These are phyloP conservation scores for Penicilliopsis zonata DNA, from an alignment of 495 filamentous ascomycete genomes.

Conservation along the genomic window DNA sequence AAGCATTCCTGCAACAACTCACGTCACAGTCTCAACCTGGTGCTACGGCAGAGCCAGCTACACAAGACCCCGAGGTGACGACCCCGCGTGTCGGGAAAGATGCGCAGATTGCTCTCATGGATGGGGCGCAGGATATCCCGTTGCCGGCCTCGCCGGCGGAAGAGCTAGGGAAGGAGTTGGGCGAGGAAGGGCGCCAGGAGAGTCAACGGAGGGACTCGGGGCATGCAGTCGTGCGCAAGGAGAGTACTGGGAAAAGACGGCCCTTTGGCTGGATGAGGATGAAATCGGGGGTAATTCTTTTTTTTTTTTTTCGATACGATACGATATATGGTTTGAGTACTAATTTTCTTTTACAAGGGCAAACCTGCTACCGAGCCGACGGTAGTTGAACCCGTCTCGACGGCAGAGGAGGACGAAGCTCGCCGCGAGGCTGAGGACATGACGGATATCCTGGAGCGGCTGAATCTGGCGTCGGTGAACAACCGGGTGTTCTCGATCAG, in stretches of 20 bases:
- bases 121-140: constrained; percentile 20
- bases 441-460: constrained; percentile 58
- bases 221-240: constrained; percentile 6
- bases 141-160: constrained; percentile 27
- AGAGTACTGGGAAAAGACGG: constrained; percentile 24
- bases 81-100: constrained; percentile 8
- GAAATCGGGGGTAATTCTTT: constrained; percentile 25
- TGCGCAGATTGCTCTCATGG: constrained; percentile 16
- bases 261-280: constrained; percentile 35
- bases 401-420: constrained; percentile 28
- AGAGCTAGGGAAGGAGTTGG: constrained; percentile 23
- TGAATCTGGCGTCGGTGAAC: constrained; percentile 68
- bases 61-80: not conserved
- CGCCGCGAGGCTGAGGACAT: constrained; percentile 63
- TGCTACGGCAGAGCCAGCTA: not conserved
- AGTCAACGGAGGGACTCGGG: constrained; percentile 11
- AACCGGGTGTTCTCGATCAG: constrained; percentile 76
- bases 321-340: no score
- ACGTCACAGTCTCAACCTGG: constrained; percentile 19
- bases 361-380: no score
- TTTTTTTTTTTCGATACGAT: no score
- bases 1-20: constrained; percentile 40
- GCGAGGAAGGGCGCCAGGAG: constrained; percentile 21
- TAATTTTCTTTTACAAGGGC: no score
- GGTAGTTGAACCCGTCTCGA: no score